Evolutionary conservation across 306 rosid species (phyloP), one percentile per base, ranked within the genome.

Genomic region (Glycyrrhiza uralensis): DNA sequence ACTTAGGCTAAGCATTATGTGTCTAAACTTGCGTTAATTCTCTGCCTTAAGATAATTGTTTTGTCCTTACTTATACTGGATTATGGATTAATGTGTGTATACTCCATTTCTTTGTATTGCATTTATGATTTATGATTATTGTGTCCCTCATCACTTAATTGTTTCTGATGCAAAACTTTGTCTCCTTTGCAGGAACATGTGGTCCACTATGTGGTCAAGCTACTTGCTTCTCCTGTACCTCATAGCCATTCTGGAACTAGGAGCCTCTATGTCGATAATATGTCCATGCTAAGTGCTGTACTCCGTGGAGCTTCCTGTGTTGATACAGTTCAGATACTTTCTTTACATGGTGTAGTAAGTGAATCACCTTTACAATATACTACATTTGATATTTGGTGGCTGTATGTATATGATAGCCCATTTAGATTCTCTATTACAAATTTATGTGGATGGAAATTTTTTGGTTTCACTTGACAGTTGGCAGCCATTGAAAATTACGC

Each of bases 341-440:
- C 92, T 50, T 83, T 90, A 85, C 90, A 88, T 71, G 96, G 96
- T 29, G 70, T 81, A 45, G 96, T 90, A 84, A 84, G 96, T 74
- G 65, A 66, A 45, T 62, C 69, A 22, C 49, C 33, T 74, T 5
- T 62, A 32, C 61, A 30, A 12, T 57, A 49, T 63, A n/a, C n/a
- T n/a, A n/a, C n/a, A 62, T 62, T n/a, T 20, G 51, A 62, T 41
- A 10, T 78, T 52, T 41, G 35, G 38, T 36, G 45, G 29, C n/a
- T 38, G 46, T 74, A 23, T 54, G 42, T 39, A 60, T 49, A 72
- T 45, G 35, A 42, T 57, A 15, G 22, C 41, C 69, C 58, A 52
- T 24, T 46, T 59, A 51, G 61, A 68, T 47, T 80, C 47, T 19
- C 45, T 57, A 33, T 66, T 22, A 13, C 32, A 30, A 64, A 64